phyloP scores from a whole-genome alignment of 2,329 filamentous ascomycete genomes.

The Aspergillus brunneoviolaceus region DNA sequence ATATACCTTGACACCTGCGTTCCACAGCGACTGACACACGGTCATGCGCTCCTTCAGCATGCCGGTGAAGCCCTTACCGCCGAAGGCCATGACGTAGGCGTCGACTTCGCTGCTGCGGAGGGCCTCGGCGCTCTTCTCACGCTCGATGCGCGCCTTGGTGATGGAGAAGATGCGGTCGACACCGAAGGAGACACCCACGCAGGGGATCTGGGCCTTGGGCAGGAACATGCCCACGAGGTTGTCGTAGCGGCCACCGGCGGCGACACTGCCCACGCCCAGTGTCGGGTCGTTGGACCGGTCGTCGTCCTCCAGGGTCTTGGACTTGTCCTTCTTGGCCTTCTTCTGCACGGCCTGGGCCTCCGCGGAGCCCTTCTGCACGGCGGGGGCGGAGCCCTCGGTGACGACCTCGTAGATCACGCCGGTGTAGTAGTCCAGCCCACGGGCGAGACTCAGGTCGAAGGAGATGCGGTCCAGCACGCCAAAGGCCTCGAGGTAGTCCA shows the following conservation, averaged over 20 bases:
- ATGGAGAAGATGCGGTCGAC: constrained; percentile 95
- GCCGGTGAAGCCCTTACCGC: constrained; percentile 78
- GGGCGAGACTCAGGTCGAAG: constrained; percentile 85
- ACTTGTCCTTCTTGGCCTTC: constrained; percentile 46
- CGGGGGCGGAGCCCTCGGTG: constrained; percentile 71
- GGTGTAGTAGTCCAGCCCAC: constrained; percentile 83
- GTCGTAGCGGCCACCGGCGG: constrained; percentile 88
- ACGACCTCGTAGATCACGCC: constrained; percentile 88
- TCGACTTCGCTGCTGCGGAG: constrained; percentile 73
- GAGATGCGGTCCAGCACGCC: constrained; percentile 71
- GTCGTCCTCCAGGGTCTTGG: constrained; percentile 57
- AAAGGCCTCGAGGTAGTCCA: constrained; percentile 79
- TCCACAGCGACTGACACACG: constrained; percentile 75
- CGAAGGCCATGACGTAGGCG: constrained; percentile 93
- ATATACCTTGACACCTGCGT: constrained; percentile 76
- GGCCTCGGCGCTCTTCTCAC: constrained; percentile 56
- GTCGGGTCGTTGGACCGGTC: constrained; percentile 77
- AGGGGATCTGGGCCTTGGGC: constrained; percentile 81
- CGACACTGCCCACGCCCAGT: constrained; percentile 81
- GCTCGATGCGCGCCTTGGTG: constrained; percentile 72
- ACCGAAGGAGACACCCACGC: constrained; percentile 87
- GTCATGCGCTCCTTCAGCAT: constrained; percentile 81
- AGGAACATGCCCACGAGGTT: constrained; percentile 93
- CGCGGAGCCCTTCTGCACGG: constrained; percentile 42
- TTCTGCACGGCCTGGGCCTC: constrained; percentile 36